These are phyloP conservation scores for Penicillium desertorum DNA, from an alignment of 495 filamentous ascomycete genomes.

Conservation along the genomic window DNA sequence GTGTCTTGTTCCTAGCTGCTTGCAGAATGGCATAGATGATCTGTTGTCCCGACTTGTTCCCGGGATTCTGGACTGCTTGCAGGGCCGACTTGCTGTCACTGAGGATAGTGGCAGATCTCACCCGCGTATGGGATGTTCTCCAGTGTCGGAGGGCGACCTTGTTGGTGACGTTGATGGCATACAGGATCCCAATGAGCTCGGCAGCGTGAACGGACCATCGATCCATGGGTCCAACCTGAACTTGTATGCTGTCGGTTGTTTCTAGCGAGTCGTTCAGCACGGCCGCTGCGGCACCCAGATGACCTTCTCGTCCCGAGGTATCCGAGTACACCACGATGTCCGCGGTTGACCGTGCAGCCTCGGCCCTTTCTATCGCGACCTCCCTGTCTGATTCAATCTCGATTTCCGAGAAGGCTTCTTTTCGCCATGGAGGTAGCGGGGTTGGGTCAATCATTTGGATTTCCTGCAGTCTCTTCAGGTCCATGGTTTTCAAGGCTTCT, in stretches of 20 bases:
- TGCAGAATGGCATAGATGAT: no score
- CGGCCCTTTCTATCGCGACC: no score
- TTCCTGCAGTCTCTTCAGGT: background rate
- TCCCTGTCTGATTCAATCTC: no score
- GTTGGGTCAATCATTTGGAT: no score
- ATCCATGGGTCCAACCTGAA: background rate
- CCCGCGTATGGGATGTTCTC: background rate
- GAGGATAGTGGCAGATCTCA: background rate
- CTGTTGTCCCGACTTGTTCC: no score
- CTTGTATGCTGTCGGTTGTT: background rate
- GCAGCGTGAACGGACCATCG: background rate
- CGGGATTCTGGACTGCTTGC: background rate
- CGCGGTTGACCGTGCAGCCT: no score
- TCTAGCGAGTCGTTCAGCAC: background rate
- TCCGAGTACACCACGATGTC: no score
- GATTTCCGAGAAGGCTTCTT: no score
- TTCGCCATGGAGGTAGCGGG: no score
- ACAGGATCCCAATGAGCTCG: background rate
- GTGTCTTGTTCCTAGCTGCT: no score
- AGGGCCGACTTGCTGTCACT: background rate
- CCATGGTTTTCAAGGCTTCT: conserved; percentile 20
- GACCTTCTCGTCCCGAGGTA: background rate
- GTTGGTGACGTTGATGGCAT: background rate
- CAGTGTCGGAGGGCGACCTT: background rate
- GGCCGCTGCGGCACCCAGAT: background rate